Evolutionary conservation across 768 basidiomycete species (phyloP).

Genomic region (Chalciporus pseudorubinellus): DNA sequence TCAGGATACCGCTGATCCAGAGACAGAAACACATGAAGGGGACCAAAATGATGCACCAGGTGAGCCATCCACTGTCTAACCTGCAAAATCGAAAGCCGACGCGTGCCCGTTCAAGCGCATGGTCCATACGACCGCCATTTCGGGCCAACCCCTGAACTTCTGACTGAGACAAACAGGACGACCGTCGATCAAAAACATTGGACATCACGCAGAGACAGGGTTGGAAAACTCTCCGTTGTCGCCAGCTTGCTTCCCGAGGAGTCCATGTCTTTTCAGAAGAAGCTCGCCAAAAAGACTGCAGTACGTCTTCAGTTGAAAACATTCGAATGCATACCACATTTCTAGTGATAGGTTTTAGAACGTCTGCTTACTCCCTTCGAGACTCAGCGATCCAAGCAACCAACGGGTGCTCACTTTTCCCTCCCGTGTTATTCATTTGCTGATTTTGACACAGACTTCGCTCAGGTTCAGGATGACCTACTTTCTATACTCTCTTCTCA

Average conservation of each 20-base stretch:
- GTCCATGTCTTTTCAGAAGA: slow-evolving; percentile 29
- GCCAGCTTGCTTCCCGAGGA: slow-evolving; percentile 45
- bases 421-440: background rate
- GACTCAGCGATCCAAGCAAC: slow-evolving; percentile 50
- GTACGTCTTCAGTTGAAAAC: slow-evolving; percentile 14
- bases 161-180: slow-evolving; percentile 49
- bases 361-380: slow-evolving; percentile 56
- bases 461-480: slow-evolving; percentile 61
- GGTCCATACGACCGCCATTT: slow-evolving; percentile 76
- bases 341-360: slow-evolving; percentile 47
- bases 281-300: slow-evolving; percentile 21
- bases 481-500: slow-evolving; percentile 65
- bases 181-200: slow-evolving; percentile 58
- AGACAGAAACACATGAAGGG: slow-evolving; percentile 21
- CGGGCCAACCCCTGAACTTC: slow-evolving; percentile 51
- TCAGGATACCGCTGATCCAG: slow-evolving; percentile 28
- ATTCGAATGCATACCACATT: background rate
- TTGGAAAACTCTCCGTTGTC: slow-evolving; percentile 54
- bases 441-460: slow-evolving; percentile 39
- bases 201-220: slow-evolving; percentile 46
- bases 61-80: slow-evolving; percentile 1
- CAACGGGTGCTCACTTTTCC: slow-evolving; percentile 40
- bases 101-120: slow-evolving; percentile 7
- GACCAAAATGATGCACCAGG: slow-evolving; percentile 30
- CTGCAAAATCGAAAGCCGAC: slow-evolving; percentile 1